Percentiles rank a stretch among this genome's conserved stretches.
phyloP scores from a whole-genome alignment of 2,329 filamentous ascomycete species.

The Xylaria sp. region DNA sequence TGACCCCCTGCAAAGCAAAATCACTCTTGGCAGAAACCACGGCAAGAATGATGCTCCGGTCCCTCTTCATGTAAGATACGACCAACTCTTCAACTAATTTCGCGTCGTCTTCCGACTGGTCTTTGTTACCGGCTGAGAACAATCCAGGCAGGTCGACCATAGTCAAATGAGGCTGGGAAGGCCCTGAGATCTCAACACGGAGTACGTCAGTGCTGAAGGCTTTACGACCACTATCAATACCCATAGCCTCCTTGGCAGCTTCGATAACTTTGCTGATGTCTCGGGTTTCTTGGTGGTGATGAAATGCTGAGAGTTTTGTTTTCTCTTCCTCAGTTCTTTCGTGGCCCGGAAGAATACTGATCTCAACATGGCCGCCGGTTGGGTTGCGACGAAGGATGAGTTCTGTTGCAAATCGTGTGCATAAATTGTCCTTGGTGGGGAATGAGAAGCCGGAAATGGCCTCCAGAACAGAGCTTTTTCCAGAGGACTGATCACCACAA shows the following conservation, averaged over 20 bases:
- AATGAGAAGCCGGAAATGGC: conserved; percentile 64
- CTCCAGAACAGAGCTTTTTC: conserved; percentile 63
- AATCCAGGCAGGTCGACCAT: conserved; percentile 64
- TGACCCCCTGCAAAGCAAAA: conserved; percentile 61
- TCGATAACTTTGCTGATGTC: conserved; percentile 44
- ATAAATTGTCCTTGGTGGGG: conserved; percentile 60
- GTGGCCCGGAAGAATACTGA: conserved; percentile 43
- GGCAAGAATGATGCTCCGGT: conserved; percentile 63
- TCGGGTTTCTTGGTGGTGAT: background rate
- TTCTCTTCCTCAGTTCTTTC: conserved; percentile 39
- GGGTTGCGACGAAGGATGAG: conserved; percentile 45
- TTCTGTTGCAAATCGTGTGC: conserved; percentile 68
- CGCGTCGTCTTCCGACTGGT: conserved; percentile 50
- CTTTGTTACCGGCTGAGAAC: conserved; percentile 51
- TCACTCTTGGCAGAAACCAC: conserved; percentile 61
- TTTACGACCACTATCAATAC: conserved; percentile 7
- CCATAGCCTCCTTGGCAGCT: conserved; percentile 41
- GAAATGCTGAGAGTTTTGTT: conserved; percentile 25
- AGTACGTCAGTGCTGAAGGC: conserved; percentile 53
- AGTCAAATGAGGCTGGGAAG: conserved; percentile 55
- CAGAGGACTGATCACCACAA: conserved; percentile 58
- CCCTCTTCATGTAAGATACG: conserved; percentile 59
- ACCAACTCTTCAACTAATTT: conserved; percentile 53
- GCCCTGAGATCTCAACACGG: conserved; percentile 52
- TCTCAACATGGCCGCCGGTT: conserved; percentile 18